Evolutionary conservation across 1,284 basidiomycete species (phyloP).

Genomic region (Mycena sp.): DNA sequence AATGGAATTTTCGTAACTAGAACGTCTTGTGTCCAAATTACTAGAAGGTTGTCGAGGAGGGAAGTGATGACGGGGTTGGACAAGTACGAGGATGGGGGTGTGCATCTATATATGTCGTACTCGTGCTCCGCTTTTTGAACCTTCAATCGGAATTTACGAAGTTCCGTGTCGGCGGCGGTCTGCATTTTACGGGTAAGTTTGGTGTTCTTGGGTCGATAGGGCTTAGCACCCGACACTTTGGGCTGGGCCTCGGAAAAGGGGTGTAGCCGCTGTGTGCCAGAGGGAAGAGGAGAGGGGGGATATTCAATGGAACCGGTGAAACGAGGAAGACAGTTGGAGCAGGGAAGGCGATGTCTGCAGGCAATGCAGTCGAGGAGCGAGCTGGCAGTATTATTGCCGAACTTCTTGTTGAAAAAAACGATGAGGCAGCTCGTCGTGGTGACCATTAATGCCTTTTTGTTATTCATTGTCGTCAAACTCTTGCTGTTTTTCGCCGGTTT

Average conservation of each 20-base stretch:
- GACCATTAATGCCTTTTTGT: neutral
- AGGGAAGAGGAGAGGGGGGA: neutral
- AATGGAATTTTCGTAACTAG: neutral
- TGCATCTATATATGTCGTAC: neutral
- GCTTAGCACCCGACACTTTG: neutral
- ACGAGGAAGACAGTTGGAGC: slow-evolving; percentile 1
- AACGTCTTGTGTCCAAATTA: neutral
- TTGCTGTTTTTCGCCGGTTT: neutral
- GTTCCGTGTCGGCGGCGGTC: neutral
- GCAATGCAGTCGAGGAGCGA: neutral
- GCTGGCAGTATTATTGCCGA: neutral
- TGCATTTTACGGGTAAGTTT: neutral
- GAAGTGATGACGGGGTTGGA: neutral
- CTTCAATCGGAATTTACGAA: neutral
- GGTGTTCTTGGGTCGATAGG: neutral
- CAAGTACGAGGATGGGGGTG: neutral
- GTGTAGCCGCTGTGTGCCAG: neutral
- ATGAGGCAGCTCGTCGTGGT: neutral
- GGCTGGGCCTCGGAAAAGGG: neutral
- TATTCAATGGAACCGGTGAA: neutral
- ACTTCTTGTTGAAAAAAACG: neutral
- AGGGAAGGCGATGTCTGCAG: neutral
- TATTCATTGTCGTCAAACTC: neutral
- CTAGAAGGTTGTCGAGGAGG: neutral
- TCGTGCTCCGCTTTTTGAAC: neutral